Base-by-base conservation (phyloP, 148 eudicot species). In the Polygonum maritimum region DNA sequence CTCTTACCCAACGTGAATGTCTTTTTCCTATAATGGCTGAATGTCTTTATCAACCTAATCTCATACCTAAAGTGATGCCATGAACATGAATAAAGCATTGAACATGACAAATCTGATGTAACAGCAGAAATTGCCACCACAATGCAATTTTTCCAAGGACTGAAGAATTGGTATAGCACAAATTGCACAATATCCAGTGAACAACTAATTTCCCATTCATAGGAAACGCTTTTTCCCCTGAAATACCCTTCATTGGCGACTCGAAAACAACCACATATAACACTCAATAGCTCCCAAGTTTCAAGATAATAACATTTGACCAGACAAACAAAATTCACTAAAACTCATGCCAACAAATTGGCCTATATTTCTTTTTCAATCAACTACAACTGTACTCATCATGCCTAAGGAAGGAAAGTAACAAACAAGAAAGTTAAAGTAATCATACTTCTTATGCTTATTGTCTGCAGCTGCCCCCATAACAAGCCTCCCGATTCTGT, bases 391-490 rank as follows among this genome's bases (percentile, higher is more conserved):
- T 41, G 54, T 5, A 44, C 22, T 48, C 75, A 72, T 69, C 26
- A 40, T 39, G 74, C 14, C 15, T 71, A 18, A 40, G 51, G n/a
- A 71, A 41, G 31, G 31, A 19, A 40, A 58, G 31, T 58, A 10
- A 13, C 9, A 58, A 62, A 33, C 71, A 45, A 8, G 16, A 15
- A 48, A 21, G 13, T 19, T 72, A 16, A 52, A 71, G 31, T 13
- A 40, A 71, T 71, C 51, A 48, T 41, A 72, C 54, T 72, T 44
- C 75, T 72, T 72, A 45, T 72, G 92, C 62, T 78, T 75, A 65
- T 69, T 81, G 75, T 90, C 89, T 6, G 88, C 88, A 16, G 99
- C 96, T 45, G 92, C 97, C 78, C 99, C 99, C 92, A 95, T 95
- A 57, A 89, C 96, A 81, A 95, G 94, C 82, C 76, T 86, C 81